Evolutionary conservation across 169 alveolate species (phyloP), one percentile per base, ranked within the genome.

Genomic region (Eimeria maxima): DNA sequence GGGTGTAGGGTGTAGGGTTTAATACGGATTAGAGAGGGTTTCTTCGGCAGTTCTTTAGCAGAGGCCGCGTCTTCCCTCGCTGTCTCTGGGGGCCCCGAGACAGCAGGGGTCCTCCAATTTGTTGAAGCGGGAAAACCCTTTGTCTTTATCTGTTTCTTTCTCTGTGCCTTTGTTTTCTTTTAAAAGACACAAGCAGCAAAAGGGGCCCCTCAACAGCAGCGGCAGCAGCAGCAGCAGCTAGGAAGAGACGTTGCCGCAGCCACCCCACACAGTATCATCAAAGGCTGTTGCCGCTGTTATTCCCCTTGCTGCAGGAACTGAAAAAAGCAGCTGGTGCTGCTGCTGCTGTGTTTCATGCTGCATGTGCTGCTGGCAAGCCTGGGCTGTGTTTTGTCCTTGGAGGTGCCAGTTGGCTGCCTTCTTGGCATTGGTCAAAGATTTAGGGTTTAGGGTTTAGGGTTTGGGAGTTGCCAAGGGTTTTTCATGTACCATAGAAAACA

Each of bases 381-480:
- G 18, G 57, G 57, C 18, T 50, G 57, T 50, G 57, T 50, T 5
- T n/a, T 8, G 55, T 4, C n/a, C 50, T 20, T 24, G 86, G 7
- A 14, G n/a, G 11, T 24, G 55, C 86, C 42, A n/a, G n/a, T n/a
- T 33, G 4, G 86, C 53, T 27, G 53, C 86, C 50, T 44, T 16
- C 86, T 74, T 33, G 42, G 47, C 14, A 22, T 74, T 74, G 42
- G 13, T 27, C 7, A 33, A 57, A 11, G 57, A 11, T 57, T 18
- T 57, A 57, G 67, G 87, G 63, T 76, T 76, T 76, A 33, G 90
- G 90, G 90, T 80, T 80, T 80, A 80, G 90, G 90, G 90, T 5
- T 47, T 10, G 7, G 90, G 69, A 42, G 45, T 44, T 47, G 47
- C n/a, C 50, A 45, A 80, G 69, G 65, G 18, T 18, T 47, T 22